Evolutionary conservation across 179 eudicot species (phyloP), one percentile per base, ranked within the genome.

Genomic region (Beta corolliflora): DNA sequence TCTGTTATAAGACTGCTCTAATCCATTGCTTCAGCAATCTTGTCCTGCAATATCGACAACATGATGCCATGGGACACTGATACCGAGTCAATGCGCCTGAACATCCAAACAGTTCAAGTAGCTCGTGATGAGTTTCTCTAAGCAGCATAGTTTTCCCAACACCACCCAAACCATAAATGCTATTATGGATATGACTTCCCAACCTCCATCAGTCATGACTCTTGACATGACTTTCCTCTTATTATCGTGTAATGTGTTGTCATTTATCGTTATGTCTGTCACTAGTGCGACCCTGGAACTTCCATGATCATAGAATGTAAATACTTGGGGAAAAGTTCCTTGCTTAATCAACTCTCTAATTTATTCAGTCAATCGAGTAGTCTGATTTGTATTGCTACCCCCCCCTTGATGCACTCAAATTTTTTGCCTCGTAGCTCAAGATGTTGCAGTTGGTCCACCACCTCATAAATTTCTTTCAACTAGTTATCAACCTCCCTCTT

Each of bases 401-500:
- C 76, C 44, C 7, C 5, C 21, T 60, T 13, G 71, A 44, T 31
- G 29, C 18, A 36, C 53, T 56, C 23, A 71, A 77, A 31, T n/a
- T 63, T 25, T 61, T 79, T 15, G 4, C 76, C 77, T 77, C 61
- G 80, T 54, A 74, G 78, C 75, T 80, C 67, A 41, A 80, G 73
- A 55, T 36, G 68, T 31, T 67, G 72, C 15, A 86, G 75, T 81
- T 77, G 72, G 45, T 1, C 16, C 77, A 23, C 77, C 18, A 50
- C 70, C 58, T 83, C 78, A 58, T 80, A 45, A 14, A 80, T 56
- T 0, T 79, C 76, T 58, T 65, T 52, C 80, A 86, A 63, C 88
- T 86, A 86, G 71, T 83, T 74, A 13, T 81, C 53, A n/a, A 83
- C 86, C 70, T 81, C 84, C 23, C 74, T 74, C 65, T 75, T 86